These are phyloP conservation scores for Dactylonectria macrodidyma DNA, from an alignment of 2,329 filamentous ascomycete species.

Conservation along the genomic window DNA sequence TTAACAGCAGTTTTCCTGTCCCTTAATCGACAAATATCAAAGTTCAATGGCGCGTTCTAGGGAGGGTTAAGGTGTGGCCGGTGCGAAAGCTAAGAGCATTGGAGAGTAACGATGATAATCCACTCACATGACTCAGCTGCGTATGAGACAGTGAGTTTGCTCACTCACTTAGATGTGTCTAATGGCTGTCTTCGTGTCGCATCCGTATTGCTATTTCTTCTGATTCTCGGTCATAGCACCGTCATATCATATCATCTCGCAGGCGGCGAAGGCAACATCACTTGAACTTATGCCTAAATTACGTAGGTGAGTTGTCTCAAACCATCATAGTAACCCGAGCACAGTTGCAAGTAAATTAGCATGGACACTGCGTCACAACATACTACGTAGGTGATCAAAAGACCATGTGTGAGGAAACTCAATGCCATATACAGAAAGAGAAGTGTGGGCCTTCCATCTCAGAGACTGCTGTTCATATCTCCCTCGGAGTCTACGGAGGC, in stretches of 20 bases:
- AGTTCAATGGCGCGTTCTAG: neutral
- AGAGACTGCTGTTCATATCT: too few species aligned
- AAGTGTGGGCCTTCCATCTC: too few species aligned
- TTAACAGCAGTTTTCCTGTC: slow-evolving; percentile 13
- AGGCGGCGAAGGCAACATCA: neutral
- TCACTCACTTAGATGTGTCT: neutral
- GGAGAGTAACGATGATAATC: neutral
- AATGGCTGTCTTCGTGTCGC: neutral
- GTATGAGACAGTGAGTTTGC: slow-evolving; percentile 11
- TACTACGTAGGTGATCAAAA: neutral
- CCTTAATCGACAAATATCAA: slow-evolving; percentile 16
- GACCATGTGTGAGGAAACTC: too few species aligned
- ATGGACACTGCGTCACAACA: neutral
- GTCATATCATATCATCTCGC: neutral
- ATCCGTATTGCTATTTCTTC: neutral
- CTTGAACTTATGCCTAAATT: neutral
- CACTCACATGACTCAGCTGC: slow-evolving; percentile 6
- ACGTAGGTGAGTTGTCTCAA: neutral
- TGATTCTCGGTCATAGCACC: slow-evolving; percentile 27
- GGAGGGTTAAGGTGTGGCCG: slow-evolving; percentile 1
- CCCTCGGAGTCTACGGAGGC: too few species aligned
- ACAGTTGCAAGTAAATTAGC: neutral
- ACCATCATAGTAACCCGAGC: neutral
- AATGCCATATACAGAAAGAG: too few species aligned
- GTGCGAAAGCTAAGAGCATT: slow-evolving; percentile 12